Conservation (phyloP, 2,329 filamentous ascomycete species). For the Pseudogymnoascus sp. region DNA sequence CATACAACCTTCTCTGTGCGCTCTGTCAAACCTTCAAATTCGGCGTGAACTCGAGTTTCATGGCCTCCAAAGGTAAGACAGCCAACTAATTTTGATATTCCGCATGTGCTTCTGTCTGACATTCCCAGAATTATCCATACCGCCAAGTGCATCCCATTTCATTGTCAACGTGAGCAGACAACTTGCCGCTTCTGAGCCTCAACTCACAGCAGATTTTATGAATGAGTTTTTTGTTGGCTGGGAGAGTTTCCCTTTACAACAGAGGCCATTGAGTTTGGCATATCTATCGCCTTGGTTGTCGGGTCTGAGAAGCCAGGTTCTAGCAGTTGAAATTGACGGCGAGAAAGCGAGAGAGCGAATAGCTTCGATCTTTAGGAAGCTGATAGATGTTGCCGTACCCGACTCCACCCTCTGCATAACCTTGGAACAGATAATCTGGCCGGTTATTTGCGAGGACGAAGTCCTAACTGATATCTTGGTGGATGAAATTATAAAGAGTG, state of each 20-base stretch:
- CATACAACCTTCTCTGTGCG: slow-evolving; percentile 61
- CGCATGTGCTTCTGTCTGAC: slow-evolving; percentile 11
- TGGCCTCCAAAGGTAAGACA: slow-evolving; percentile 51
- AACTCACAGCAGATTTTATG: slow-evolving; percentile 60
- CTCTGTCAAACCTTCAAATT: slow-evolving; percentile 63
- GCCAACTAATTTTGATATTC: not conserved
- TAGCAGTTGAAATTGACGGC: slow-evolving; percentile 52
- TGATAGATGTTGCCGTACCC: slow-evolving; percentile 57
- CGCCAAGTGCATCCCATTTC: slow-evolving; percentile 55
- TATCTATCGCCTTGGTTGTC: slow-evolving; percentile 66
- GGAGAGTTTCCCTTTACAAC: slow-evolving; percentile 61
- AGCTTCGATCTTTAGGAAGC: slow-evolving; percentile 54
- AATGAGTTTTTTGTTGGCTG: slow-evolving; percentile 69
- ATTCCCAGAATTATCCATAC: slow-evolving; percentile 51
- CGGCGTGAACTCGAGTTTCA: slow-evolving; percentile 50
- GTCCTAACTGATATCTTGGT: slow-evolving; percentile 58
- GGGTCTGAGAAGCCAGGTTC: slow-evolving; percentile 51
- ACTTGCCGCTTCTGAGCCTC: slow-evolving; percentile 55
- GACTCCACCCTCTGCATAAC: slow-evolving; percentile 52
- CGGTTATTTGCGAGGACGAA: slow-evolving; percentile 56
- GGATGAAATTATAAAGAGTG: slow-evolving; percentile 59
- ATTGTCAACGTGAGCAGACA: slow-evolving; percentile 59
- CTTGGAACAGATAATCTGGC: slow-evolving; percentile 61
- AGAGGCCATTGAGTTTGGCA: slow-evolving; percentile 57
- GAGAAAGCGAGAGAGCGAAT: slow-evolving; percentile 62